Percentiles rank a stretch among this genome's conserved stretches.
phyloP scores from a whole-genome alignment of 2,329 filamentous ascomycete genomes.

The Raffaelea ambrosiae region DNA sequence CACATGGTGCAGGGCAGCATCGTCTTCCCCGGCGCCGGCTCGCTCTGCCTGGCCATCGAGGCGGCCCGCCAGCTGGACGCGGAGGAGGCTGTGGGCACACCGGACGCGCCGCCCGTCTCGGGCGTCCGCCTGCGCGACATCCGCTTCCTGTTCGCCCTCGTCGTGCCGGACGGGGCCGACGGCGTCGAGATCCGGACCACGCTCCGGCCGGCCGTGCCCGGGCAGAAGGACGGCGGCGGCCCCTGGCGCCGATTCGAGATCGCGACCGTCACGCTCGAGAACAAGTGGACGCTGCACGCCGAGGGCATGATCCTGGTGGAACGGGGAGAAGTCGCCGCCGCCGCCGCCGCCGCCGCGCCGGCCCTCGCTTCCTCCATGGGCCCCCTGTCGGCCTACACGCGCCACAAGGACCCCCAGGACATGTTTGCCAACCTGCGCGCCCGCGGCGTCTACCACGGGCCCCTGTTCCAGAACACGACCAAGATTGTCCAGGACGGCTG shows the following conservation, averaged over 20 bases:
- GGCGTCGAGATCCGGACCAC: not conserved
- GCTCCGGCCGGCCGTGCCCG: not conserved
- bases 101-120: not conserved
- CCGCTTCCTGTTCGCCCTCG: not conserved
- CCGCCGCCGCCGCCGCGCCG: not conserved
- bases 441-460: slow-evolving; percentile 14
- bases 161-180: not conserved
- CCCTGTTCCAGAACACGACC: slow-evolving; percentile 16
- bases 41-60: slow-evolving; percentile 42
- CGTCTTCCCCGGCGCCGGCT: slow-evolving; percentile 47
- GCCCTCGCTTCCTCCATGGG: too few species aligned
- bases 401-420: too few species aligned
- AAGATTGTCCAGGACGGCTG: slow-evolving; percentile 11
- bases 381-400: slow-evolving; percentile 13
- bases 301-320: not conserved
- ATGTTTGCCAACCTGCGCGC: slow-evolving; percentile 6
- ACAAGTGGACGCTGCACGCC: not conserved
- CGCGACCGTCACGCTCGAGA: not conserved
- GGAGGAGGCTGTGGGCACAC: too few species aligned
- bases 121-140: not conserved
- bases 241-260: not conserved
- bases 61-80: too few species aligned
- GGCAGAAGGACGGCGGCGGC: not conserved
- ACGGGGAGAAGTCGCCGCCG: too few species aligned
- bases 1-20: slow-evolving; percentile 49